Base-by-base conservation (phyloP, 2,329 filamentous ascomycete genomes). In the Scedosporium apiospermum region DNA sequence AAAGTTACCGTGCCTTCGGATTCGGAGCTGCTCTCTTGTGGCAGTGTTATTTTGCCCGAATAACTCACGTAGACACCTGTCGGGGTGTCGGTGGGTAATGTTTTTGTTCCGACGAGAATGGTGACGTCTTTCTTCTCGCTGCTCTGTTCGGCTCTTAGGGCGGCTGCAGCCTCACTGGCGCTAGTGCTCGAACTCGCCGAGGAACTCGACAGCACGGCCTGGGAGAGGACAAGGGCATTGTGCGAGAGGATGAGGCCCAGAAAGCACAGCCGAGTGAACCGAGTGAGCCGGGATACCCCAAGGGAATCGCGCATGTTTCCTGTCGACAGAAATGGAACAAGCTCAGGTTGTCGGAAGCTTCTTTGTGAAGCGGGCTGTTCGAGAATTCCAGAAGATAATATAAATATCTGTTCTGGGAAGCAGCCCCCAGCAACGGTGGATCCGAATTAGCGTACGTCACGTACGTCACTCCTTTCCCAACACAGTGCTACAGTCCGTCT, bases 1-100 rank as follows among this genome's bases (percentile, higher is more conserved):
- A 80, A 68, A 42, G 77, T 78, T 6, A 75, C 75, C 42, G 75
- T 70, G 4, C 72, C 73, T 30, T 61, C 60, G 53, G n/a, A 30
- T 9, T 55, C 49, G 27, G 46, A 76, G 6, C 18, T 55, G 63
- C 68, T 68, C 44, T 67, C 67, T 57, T 71, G 71, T 0, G 70
- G 73, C 58, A 79, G 71, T 4, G 80, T 80, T 65, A 76, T 72
- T 58, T 76, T 76, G 27, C 77, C 75, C 21, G 72, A 71, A 63
- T 73, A 76, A 10, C 77, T 76, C 53, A 75, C 71, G 68, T 83
- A 81, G n/a, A 75, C 69, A 10, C 74, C 76, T 1, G 78, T 77
- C 58, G 75, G 75, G n/a, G 69, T 69, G 1, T 68, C 71, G 61
- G 75, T 69, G 27, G 73, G 71, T n/a, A 75, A 74, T 30, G 75